Evolutionary conservation across 177 flowering plant species (phyloP).

Genomic region (Vitis hybrid): DNA sequence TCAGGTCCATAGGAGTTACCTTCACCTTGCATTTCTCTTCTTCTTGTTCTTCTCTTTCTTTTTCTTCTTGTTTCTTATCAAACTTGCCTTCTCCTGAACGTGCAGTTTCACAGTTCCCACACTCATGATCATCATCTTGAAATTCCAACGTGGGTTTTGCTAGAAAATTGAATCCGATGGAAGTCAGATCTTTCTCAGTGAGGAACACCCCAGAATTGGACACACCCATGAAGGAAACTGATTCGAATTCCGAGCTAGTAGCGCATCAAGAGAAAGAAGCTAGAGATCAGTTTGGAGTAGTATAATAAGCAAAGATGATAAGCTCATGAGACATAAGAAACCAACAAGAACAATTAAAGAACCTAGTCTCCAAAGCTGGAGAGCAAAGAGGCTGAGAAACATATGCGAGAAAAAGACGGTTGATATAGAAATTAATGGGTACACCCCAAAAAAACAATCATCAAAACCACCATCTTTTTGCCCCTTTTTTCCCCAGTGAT

Average conservation of each 20-base stretch:
- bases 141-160: slow-evolving; percentile 16
- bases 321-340: no score
- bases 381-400: not conserved
- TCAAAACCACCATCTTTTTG: slow-evolving; percentile 10
- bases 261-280: not conserved
- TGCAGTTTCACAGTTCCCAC: not conserved
- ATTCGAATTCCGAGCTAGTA: slow-evolving; percentile 1
- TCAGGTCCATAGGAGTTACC: slow-evolving; percentile 17
- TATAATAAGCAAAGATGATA: no score
- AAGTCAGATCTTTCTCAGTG: slow-evolving; percentile 23
- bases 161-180: slow-evolving; percentile 23
- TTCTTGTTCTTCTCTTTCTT: not conserved
- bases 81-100: not conserved
- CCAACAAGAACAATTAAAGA: slow-evolving; percentile 1
- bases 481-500: not conserved
- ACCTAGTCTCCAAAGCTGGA: not conserved
- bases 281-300: not conserved
- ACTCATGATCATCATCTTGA: not conserved
- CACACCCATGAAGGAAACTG: slow-evolving; percentile 17
- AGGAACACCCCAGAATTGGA: slow-evolving; percentile 14
- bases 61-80: not conserved
- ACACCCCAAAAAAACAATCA: slow-evolving; percentile 8
- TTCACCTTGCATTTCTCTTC: not conserved
- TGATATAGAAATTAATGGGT: not conserved
- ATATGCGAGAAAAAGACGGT: slow-evolving; percentile 5